Base-by-base conservation (phyloP, 768 basidiomycete genomes). In the Serendipita sp. region DNA sequence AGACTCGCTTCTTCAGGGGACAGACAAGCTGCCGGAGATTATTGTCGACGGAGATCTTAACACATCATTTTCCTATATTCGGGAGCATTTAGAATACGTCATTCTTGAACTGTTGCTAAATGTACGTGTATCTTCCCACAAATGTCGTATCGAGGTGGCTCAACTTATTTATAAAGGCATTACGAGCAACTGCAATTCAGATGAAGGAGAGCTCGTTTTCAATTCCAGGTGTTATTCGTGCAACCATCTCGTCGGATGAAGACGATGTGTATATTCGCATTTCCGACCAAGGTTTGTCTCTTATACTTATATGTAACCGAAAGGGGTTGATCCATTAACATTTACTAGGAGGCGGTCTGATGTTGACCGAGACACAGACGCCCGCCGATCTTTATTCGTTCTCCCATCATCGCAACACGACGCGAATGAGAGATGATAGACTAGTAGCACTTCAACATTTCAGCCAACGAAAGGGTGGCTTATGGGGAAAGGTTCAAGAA, bases 41-140 rank as follows among this genome's bases (percentile, higher is more conserved):
- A 68, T 80, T 36, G 76, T 91, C 44, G 87, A 92, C 52, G 91
- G 91, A 2, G 85, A 88, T 69, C 67, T 81, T 15, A 79, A 83
- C 34, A 82, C 84, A 1, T 80, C 75, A 65, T 91, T 94, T 73
- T 77, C 89, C 1, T 95, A 91, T 71, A 91, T 94, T 67, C 81
- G 81, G 46, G 90, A 93, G 71, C 90, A 93, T 73, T 76, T 92
- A 58, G 90, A 92, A 88, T 94, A 93, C 72, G 87, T 93, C 60
- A 73, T 92, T 23, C 92, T 93, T 70, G 91, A 94, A 71, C 72
- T 93, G n/a, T 71, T 95, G 71, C 93, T 93, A 74, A 92, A 92
- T 71, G 89, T 89, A 69, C 68, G 85, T 47, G 16, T 13, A 4
- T 16, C 16, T 34, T 30, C 38, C 16, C 44, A 28, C 10, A 16